Evolutionary conservation across 352 stramenopile genomes (phyloP), one percentile per base, ranked within the genome.

Genomic region (Phytopythium mirpurense): DNA sequence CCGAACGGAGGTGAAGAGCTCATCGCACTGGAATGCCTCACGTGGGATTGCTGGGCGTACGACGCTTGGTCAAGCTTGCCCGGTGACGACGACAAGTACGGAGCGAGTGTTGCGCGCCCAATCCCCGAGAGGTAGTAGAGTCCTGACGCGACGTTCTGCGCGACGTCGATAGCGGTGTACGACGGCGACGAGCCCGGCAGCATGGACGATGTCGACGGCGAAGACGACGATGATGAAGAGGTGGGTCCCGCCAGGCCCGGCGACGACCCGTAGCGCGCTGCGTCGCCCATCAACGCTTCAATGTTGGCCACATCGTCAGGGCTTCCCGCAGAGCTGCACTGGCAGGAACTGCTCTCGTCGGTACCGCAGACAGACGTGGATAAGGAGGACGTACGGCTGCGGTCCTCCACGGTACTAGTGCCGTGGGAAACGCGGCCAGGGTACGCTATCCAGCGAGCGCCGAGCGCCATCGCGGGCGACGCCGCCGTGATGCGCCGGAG

Each of bases 121-220:
- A 87, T 65, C 49, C 93, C 78, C 19, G 79, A 88, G 15, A 94
- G 59, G 45, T 86, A 94, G 64, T 94, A 96, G 18, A 96, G 60
- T 3, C 83, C 82, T 0, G 82, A 93, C 2, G 86, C 86, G n/a
- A 96, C 76, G 52, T 91, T 91, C 67, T 96, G 85, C 6, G 86
- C 86, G 8, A 93, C 80, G 54, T 93, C 80, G 29, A 92, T 87
- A 8, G 78, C 82, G 18, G 75, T 82, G 59, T 84, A 86, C 12
- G 72, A 59, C n/a, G 75, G 67, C n/a, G 64, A 77, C 0, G 65
- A 60, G 26, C 56, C 67, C 21, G 67, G 58, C 3, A 64, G 60
- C 5, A 54, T 52, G 46, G 65, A 58, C 12, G 48, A 24, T n/a
- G 48, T 26, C 14, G 48, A 26, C 35, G 48, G 35, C 2, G 51